A percentile compares a stretch with the other conserved stretches of the same genome.
Evolutionary conservation across 352 stramenopile genomes (phyloP).

Genomic region (Phytopythium aichiense): DNA sequence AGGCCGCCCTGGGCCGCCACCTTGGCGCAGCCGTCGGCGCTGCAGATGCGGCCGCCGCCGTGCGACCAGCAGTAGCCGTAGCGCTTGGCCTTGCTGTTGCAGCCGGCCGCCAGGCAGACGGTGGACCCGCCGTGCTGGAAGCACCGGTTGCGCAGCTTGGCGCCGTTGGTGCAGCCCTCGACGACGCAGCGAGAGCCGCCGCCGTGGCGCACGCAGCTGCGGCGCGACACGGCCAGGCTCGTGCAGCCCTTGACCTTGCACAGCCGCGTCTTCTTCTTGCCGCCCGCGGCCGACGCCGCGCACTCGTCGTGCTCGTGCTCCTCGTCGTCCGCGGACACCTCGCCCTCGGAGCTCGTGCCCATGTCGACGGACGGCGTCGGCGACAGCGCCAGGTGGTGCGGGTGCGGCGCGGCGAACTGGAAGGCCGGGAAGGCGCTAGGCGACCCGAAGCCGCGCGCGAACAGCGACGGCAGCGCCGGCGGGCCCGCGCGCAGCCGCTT

Average conservation of each 20-base stretch:
- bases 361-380: slow-evolving; percentile 13
- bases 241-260: slow-evolving; percentile 66
- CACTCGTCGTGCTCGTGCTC: slow-evolving; percentile 9
- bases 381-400: neutral
- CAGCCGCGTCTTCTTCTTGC: slow-evolving; percentile 46
- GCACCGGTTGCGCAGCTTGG: slow-evolving; percentile 71
- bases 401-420: neutral
- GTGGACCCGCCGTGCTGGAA: slow-evolving; percentile 77
- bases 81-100: slow-evolving; percentile 71
- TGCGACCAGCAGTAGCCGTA: slow-evolving; percentile 83
- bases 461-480: slow-evolving; percentile 18
- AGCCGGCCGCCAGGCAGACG: slow-evolving; percentile 57
- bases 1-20: slow-evolving; percentile 61
- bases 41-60: slow-evolving; percentile 68
- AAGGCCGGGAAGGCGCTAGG: neutral
- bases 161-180: slow-evolving; percentile 57
- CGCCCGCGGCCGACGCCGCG: neutral
- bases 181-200: slow-evolving; percentile 43
- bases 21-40: slow-evolving; percentile 48
- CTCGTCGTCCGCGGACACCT: slow-evolving; percentile 27
- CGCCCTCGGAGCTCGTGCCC: slow-evolving; percentile 21
- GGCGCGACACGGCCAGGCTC: slow-evolving; percentile 54
- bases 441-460: neutral
- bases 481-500: slow-evolving; percentile 10
- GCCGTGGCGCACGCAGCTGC: slow-evolving; percentile 43